phyloP scores from a whole-genome alignment of 768 basidiomycete species.

The Hericium rajendrae region DNA sequence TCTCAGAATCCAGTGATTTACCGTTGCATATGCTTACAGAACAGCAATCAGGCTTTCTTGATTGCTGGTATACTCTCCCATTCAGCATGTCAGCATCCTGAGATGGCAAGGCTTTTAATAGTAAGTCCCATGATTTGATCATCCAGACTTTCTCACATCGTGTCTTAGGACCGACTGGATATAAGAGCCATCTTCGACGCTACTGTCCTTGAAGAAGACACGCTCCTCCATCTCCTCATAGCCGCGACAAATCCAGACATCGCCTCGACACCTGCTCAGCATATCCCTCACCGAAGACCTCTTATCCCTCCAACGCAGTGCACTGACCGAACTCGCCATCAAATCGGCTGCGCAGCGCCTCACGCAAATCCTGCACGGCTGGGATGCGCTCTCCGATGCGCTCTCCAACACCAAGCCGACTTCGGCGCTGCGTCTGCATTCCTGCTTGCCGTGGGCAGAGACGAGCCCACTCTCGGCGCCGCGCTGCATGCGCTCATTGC shows the following conservation, averaged over 20 bases:
- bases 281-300: constrained; percentile 35
- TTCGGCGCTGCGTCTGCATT: constrained; percentile 39
- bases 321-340: constrained; percentile 29
- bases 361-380: constrained; percentile 40
- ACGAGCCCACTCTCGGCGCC: constrained; percentile 62
- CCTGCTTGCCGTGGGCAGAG: constrained; percentile 50
- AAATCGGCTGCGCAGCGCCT: constrained; percentile 41
- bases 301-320: constrained; percentile 26
- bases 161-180: constrained; percentile 46
- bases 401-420: constrained; percentile 45
- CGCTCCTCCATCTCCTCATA: constrained; percentile 46
- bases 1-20: neutral
- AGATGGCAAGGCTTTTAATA: constrained; percentile 32
- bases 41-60: constrained; percentile 44
- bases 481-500: constrained; percentile 63
- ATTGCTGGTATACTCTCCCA: constrained; percentile 55
- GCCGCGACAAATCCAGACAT: constrained; percentile 60
- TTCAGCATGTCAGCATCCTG: constrained; percentile 56
- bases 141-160: neutral
- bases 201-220: constrained; percentile 42
- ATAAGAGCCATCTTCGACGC: constrained; percentile 44
- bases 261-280: constrained; percentile 42
- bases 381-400: constrained; percentile 53
- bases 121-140: constrained; percentile 21
- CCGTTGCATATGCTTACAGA: constrained; percentile 23